Conservation (phyloP, 306 rosid genomes). For the Medicago arabica region DNA sequence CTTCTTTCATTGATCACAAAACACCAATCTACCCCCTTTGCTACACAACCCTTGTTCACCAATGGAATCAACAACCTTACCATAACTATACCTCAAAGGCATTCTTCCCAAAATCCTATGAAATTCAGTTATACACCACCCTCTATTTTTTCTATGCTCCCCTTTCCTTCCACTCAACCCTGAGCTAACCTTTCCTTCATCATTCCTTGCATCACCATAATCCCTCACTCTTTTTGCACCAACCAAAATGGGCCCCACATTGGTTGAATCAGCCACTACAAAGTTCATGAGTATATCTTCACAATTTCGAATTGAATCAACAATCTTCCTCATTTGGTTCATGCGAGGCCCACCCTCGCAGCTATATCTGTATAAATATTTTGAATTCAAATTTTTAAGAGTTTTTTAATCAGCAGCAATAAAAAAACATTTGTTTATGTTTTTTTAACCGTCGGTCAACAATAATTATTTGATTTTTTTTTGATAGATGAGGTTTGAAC, state of each 20-base stretch:
- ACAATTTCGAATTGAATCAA: slow-evolving; percentile 67
- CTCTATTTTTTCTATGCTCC: slow-evolving; percentile 82
- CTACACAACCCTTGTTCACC: slow-evolving; percentile 78
- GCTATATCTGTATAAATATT: slow-evolving; percentile 42
- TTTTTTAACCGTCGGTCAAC: no score
- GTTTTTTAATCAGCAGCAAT: no score
- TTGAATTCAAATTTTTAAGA: no score
- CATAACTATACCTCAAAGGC: slow-evolving; percentile 77
- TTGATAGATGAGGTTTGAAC: no score
- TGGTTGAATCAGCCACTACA: slow-evolving; percentile 62
- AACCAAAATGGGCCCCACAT: slow-evolving; percentile 72
- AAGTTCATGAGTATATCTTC: slow-evolving; percentile 91
- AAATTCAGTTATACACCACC: slow-evolving; percentile 72
- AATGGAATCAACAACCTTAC: slow-evolving; percentile 69
- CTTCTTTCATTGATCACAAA: slow-evolving; percentile 57
- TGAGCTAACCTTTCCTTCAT: slow-evolving; percentile 37
- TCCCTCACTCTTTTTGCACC: slow-evolving; percentile 71
- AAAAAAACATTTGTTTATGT: no score
- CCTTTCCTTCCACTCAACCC: slow-evolving; percentile 80
- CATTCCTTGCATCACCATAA: slow-evolving; percentile 80
- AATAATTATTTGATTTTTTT: no score
- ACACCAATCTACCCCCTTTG: slow-evolving; percentile 64
- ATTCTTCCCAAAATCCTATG: slow-evolving; percentile 68
- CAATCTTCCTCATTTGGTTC: slow-evolving; percentile 58
- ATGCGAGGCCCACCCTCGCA: slow-evolving; percentile 64